Percentiles rank a stretch among this genome's conserved stretches.
These are phyloP conservation scores for Fusarium sp. DNA, from an alignment of 2,329 filamentous ascomycete species.

Conservation along the genomic window DNA sequence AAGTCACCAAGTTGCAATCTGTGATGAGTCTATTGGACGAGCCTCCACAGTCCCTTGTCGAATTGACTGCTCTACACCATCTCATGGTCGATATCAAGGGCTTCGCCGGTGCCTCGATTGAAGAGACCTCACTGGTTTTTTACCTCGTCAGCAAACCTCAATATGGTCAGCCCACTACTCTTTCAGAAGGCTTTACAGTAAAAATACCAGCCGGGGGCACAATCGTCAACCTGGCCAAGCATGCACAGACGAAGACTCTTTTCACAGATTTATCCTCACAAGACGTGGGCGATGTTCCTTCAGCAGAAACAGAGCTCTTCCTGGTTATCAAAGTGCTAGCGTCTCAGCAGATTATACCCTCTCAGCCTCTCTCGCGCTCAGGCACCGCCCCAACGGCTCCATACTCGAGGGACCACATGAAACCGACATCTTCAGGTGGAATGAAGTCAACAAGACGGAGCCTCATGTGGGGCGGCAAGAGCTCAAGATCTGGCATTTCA, in stretches of 20 bases:
- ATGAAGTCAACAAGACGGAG: conserved; percentile 67
- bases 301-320: conserved; percentile 78
- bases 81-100: conserved; percentile 85
- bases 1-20: conserved; percentile 90
- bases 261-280: conserved; percentile 86
- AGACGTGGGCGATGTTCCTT: conserved; percentile 71
- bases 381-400: conserved; percentile 55
- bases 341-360: conserved; percentile 57
- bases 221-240: conserved; percentile 70
- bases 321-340: conserved; percentile 83
- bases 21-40: conserved; percentile 94
- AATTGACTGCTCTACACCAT: conserved; percentile 79
- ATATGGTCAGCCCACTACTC: conserved; percentile 67
- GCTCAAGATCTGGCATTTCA: conserved; percentile 63
- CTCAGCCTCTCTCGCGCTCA: conserved; percentile 61
- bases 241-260: conserved; percentile 79
- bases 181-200: conserved; percentile 86
- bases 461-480: conserved; percentile 75
- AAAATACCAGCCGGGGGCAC: conserved; percentile 79
- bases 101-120: conserved; percentile 79
- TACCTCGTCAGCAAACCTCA: conserved; percentile 78
- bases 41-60: conserved; percentile 73
- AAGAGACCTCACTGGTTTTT: conserved; percentile 78
- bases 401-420: conserved; percentile 55
- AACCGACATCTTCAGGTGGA: conserved; percentile 59